phyloP scores from a whole-genome alignment of 768 basidiomycete genomes.

The Pisolithus microcarpus region DNA sequence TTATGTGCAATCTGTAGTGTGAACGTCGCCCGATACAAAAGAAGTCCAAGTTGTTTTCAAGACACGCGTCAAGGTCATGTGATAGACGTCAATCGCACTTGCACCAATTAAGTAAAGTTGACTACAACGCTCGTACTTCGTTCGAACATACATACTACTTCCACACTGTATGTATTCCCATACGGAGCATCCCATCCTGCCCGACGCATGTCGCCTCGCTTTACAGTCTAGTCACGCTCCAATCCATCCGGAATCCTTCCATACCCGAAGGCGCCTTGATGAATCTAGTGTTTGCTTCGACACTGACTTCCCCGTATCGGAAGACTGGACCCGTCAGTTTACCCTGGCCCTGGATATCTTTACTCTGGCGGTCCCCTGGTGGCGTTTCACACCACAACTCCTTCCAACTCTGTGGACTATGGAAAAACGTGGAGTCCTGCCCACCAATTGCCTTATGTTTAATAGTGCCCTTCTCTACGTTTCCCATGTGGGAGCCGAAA shows the following conservation, averaged over 20 bases:
- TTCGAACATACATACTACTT: no score
- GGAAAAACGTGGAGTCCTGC: conserved; percentile 14
- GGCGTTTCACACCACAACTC: conserved; percentile 18
- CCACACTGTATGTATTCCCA: no score
- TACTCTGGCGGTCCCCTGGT: neutral
- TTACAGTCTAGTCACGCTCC: neutral
- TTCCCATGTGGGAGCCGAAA: conserved; percentile 24
- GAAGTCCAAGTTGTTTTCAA: conserved; percentile 6
- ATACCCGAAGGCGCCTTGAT: neutral
- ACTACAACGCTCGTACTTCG: no score
- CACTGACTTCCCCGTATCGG: neutral
- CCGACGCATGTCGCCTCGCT: no score
- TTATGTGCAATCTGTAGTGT: neutral
- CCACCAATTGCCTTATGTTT: neutral
- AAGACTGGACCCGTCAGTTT: conserved; percentile 16
- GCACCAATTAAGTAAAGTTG: no score
- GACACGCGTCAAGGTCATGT: conserved; percentile 26
- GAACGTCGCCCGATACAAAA: neutral
- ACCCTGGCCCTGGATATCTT: neutral
- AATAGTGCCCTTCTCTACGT: conserved; percentile 7
- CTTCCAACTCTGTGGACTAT: conserved; percentile 22
- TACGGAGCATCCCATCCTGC: no score
- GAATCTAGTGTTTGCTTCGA: neutral
- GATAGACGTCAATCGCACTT: neutral
- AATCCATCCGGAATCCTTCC: neutral